These are phyloP conservation scores for Agastache rugosa DNA, from an alignment of 257 asterid species.

Conservation along the genomic window DNA sequence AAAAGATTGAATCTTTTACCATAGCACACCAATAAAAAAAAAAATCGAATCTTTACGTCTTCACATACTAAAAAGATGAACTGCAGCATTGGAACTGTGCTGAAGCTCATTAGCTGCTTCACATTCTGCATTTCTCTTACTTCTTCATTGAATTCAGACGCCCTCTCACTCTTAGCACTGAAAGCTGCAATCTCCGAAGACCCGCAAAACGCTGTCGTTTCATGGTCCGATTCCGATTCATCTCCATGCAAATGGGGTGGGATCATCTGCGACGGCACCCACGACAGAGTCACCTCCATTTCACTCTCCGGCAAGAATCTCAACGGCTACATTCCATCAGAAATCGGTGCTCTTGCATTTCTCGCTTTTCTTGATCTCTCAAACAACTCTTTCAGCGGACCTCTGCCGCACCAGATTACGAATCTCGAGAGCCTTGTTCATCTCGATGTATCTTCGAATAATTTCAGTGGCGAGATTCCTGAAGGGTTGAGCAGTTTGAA, in stretches of 20 bases:
- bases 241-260: slow-evolving; percentile 91
- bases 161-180: slow-evolving; percentile 84
- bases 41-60: slow-evolving; percentile 46
- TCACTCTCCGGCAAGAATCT: slow-evolving; percentile 68
- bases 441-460: slow-evolving; percentile 80
- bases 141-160: slow-evolving; percentile 70
- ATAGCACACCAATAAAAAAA: neutral
- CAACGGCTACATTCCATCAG: slow-evolving; percentile 90
- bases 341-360: slow-evolving; percentile 73
- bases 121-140: slow-evolving; percentile 44
- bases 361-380: slow-evolving; percentile 75
- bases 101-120: slow-evolving; percentile 44
- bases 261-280: slow-evolving; percentile 64
- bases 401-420: slow-evolving; percentile 66
- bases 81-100: neutral
- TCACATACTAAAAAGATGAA: neutral
- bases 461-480: slow-evolving; percentile 72
- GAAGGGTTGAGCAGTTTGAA: slow-evolving; percentile 57
- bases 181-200: slow-evolving; percentile 78
- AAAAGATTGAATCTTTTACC: slow-evolving; percentile 48
- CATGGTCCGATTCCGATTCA: slow-evolving; percentile 74
- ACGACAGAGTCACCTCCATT: slow-evolving; percentile 58
- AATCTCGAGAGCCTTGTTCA: slow-evolving; percentile 60
- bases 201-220: slow-evolving; percentile 59
- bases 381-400: slow-evolving; percentile 65